phyloP scores from a whole-genome alignment of 1,284 basidiomycete genomes.

The Somion occarium region DNA sequence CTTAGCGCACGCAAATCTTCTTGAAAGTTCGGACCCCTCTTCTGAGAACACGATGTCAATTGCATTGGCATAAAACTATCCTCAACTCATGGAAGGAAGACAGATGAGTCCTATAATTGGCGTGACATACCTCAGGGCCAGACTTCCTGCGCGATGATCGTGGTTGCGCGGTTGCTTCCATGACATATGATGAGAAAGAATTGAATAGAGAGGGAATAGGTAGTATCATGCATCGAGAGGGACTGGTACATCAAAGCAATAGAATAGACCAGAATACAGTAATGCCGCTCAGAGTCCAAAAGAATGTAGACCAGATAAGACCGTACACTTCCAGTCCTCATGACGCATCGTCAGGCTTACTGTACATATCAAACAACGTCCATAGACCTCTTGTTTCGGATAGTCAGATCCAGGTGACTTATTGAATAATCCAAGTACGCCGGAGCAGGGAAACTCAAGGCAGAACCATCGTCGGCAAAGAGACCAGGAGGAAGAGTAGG shows the following conservation, averaged over 20 bases:
- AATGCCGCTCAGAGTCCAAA: too few species aligned
- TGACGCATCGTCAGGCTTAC: neutral
- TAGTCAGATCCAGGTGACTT: neutral
- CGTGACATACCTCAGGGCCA: too few species aligned
- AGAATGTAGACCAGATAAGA: neutral
- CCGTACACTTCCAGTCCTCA: neutral
- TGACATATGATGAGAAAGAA: neutral
- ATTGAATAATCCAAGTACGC: neutral
- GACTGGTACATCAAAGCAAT: neutral
- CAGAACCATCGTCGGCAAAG: neutral
- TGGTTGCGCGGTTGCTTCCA: neutral
- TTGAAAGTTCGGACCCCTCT: too few species aligned
- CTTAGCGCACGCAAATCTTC: too few species aligned
- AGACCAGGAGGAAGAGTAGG: slow-evolving; percentile 1
- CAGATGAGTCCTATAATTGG: too few species aligned
- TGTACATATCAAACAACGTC: neutral
- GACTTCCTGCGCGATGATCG: neutral
- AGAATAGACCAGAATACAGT: too few species aligned
- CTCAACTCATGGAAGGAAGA: too few species aligned
- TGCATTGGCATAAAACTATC: too few species aligned
- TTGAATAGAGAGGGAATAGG: neutral
- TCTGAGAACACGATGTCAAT: too few species aligned
- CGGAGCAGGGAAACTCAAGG: neutral
- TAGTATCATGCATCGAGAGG: neutral
- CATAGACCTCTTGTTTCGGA: neutral